Conservation (phyloP, 345 rosid genomes). For the Populus tremula region DNA sequence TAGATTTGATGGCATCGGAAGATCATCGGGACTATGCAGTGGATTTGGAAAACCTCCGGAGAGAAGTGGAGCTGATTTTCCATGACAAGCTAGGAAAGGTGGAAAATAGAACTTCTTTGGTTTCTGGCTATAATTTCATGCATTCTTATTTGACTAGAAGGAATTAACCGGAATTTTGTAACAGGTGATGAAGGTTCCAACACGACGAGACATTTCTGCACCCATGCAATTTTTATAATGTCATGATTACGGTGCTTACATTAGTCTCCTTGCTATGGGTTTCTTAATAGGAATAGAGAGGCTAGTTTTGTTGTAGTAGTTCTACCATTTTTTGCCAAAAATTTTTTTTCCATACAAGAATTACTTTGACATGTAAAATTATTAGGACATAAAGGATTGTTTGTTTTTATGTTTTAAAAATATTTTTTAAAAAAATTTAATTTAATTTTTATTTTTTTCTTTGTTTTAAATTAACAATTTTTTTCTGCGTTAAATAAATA, state of each 20-base stretch:
- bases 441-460: too few relatives aligned
- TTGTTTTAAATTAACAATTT: too few relatives aligned
- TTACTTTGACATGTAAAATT: neutral
- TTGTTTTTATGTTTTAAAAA: fast-evolving
- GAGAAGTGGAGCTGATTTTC: slow-evolving; percentile 65
- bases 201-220: neutral
- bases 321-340: neutral
- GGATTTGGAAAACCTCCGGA: slow-evolving; percentile 65
- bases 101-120: slow-evolving; percentile 17
- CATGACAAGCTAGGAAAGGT: slow-evolving; percentile 53
- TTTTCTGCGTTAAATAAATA: too few relatives aligned
- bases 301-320: neutral
- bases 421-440: too few relatives aligned
- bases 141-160: neutral
- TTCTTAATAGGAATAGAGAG: neutral
- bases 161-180: slow-evolving; percentile 3
- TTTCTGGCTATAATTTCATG: neutral
- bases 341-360: neutral
- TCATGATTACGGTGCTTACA: neutral
- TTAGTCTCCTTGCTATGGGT: neutral
- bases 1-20: slow-evolving; percentile 57
- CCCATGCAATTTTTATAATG: neutral
- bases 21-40: slow-evolving; percentile 55
- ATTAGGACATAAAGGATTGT: neutral
- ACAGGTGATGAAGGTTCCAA: slow-evolving; percentile 18